Base-by-base conservation (phyloP, 306 rosid species). In the Trifolium repens region DNA sequence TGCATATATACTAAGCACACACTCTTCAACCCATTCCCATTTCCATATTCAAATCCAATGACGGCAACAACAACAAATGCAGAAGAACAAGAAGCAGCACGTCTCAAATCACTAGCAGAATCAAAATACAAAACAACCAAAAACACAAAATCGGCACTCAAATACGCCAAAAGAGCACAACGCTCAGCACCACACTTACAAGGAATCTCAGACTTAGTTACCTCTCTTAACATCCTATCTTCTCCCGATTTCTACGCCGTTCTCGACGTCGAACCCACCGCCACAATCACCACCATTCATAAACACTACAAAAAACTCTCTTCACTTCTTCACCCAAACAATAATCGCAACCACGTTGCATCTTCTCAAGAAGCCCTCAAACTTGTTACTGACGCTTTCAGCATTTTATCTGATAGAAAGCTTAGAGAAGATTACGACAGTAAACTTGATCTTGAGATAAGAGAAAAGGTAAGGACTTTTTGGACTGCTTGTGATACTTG, bases 401-500 rank as follows among this genome's bases (percentile, higher is more conserved):
- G 84, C 9, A 40, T 89, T 49, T 86, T 93, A 13, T 91, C 92
- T 11, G 97, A 93, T 58, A 83, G 76, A 73, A 11, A 73, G 9
- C 67, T 86, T 74, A 84, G 91, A 83, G 80, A 86, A 76, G 90
- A 85, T 75, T 91, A 85, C 52, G 94, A 93, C 75, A 62, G 78
- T 84, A 84, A 77, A 86, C 81, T 55, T 55, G 2, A 55, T 59
- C 9, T 59, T 6, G 32, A 30, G 67, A 34, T 91, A n/a, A 34
- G 71, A 1, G 61, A 69, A 52, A 61, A 61, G 24, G 35, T 22
- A 17, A 12, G 42, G 40, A 88, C 98, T 7, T 94, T 91, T 76
- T 91, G 97, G 97, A 94, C 96, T 2, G 85, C 89, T 0, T 94
- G 97, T 55, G 82, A 86, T 9, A 87, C 86, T 52, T 94, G 98